Evolutionary conservation across 192 early-diverging fungal genomes (phyloP).

Genomic region (Coemansia erecta): DNA sequence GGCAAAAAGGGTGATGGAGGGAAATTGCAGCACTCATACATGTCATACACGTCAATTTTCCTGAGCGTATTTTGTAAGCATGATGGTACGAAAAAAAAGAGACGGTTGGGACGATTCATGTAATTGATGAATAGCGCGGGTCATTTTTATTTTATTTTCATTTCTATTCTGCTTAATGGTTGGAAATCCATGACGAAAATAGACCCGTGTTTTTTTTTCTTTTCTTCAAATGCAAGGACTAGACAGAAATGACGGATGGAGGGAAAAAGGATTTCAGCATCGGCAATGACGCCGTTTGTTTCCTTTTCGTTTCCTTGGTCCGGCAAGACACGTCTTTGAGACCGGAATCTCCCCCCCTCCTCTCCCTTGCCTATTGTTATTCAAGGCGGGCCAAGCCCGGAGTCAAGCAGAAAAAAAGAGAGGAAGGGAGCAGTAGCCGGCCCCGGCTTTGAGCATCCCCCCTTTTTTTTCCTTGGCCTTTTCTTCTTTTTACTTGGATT

Average conservation of each 20-base stretch:
- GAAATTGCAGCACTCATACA: background rate
- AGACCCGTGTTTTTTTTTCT: too few relatives aligned
- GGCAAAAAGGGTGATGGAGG: too few relatives aligned
- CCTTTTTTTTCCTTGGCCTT: slow-evolving; percentile 1
- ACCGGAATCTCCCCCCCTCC: slow-evolving; percentile 2
- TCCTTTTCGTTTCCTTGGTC: slow-evolving; percentile 3
- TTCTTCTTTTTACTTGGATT: background rate
- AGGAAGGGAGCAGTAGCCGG: too few relatives aligned
- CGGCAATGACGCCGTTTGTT: background rate
- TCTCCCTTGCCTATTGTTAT: background rate
- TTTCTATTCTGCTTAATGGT: background rate
- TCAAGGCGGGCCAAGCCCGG: slow-evolving; percentile 6
- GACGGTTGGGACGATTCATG: too few relatives aligned
- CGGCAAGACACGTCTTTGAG: background rate
- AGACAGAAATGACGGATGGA: background rate
- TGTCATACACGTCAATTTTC: background rate
- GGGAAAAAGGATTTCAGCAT: background rate
- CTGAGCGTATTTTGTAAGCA: background rate
- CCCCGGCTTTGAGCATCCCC: slow-evolving; percentile 1
- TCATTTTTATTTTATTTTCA: background rate
- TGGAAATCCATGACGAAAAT: background rate
- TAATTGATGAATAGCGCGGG: too few relatives aligned
- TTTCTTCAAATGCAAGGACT: background rate
- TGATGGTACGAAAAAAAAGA: too few relatives aligned
- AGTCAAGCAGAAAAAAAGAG: background rate